Evolutionary conservation across 2,329 filamentous ascomycete genomes (phyloP).

Genomic region (Penicillium sp.): DNA sequence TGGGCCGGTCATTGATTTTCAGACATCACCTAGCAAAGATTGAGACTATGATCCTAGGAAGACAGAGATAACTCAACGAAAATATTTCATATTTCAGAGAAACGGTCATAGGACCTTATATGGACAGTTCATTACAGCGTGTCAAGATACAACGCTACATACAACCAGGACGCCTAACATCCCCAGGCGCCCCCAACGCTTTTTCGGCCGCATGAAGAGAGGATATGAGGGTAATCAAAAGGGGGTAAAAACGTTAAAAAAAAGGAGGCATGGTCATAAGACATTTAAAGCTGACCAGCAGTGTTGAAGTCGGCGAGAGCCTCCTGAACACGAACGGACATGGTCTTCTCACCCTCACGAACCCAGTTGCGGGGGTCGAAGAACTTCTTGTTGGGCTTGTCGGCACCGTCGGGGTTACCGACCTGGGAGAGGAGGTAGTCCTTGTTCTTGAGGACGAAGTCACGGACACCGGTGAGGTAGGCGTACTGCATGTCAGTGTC

Average conservation of each 20-base stretch:
- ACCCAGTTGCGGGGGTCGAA: slow-evolving; percentile 93
- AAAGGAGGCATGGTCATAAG: slow-evolving; percentile 9
- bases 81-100: slow-evolving; percentile 14
- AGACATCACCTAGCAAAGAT: too few species aligned
- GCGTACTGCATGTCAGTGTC: slow-evolving; percentile 98
- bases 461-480: slow-evolving; percentile 88
- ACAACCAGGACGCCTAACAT: slow-evolving; percentile 25
- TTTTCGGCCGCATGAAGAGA: slow-evolving; percentile 21
- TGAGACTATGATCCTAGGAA: too few species aligned
- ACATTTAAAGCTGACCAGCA: slow-evolving; percentile 69
- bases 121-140: slow-evolving; percentile 28
- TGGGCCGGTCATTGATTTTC: too few species aligned
- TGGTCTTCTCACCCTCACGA: slow-evolving; percentile 91
- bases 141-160: slow-evolving; percentile 29
- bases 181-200: slow-evolving; percentile 18
- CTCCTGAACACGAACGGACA: slow-evolving; percentile 76
- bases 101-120: slow-evolving; percentile 10
- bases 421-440: slow-evolving; percentile 86
- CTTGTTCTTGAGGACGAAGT: slow-evolving; percentile 93
- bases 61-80: not conserved
- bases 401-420: slow-evolving; percentile 90
- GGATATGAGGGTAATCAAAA: slow-evolving; percentile 9
- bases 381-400: slow-evolving; percentile 99
- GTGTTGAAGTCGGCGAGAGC: slow-evolving; percentile 93
- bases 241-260: slow-evolving; percentile 5